Percentiles rank a stretch among this genome's conserved stretches.
These are phyloP conservation scores for Cicer chorassanicum DNA, from an alignment of 306 rosid genomes.

Conservation along the genomic window DNA sequence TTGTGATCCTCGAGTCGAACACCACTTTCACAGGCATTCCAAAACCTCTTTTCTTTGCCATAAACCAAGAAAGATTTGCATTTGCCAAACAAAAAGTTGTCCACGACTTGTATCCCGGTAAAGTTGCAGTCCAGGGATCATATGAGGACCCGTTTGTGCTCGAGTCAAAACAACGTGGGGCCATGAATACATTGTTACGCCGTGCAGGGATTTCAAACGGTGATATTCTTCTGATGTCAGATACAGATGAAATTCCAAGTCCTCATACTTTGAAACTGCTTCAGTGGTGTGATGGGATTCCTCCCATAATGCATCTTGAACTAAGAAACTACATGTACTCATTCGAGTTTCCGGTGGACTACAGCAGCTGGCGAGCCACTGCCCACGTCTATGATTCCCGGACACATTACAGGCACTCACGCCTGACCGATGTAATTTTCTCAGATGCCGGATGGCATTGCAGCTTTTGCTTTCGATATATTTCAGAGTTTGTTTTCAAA, in stretches of 20 bases:
- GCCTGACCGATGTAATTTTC: constrained; percentile 60
- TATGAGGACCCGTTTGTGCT: constrained; percentile 65
- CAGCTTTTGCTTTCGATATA: constrained; percentile 79
- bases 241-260: constrained; percentile 91
- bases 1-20: constrained; percentile 77
- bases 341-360: constrained; percentile 87
- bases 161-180: constrained; percentile 67
- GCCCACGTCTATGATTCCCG: constrained; percentile 61
- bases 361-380: constrained; percentile 91
- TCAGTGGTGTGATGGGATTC: constrained; percentile 92
- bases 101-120: constrained; percentile 59
- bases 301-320: constrained; percentile 82
- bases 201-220: constrained; percentile 68
- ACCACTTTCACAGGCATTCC: constrained; percentile 89
- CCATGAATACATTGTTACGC: constrained; percentile 66
- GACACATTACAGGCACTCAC: constrained; percentile 70
- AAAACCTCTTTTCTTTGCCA: constrained; percentile 66
- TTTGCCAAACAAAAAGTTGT: constrained; percentile 65
- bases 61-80: constrained; percentile 57
- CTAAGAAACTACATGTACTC: constrained; percentile 87
- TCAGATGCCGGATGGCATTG: constrained; percentile 98
- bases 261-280: constrained; percentile 75
- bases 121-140: constrained; percentile 51
- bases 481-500: constrained; percentile 80
- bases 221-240: constrained; percentile 78